phyloP scores from a whole-genome alignment of 73 alveolate species.

The Strombidium stylifer region DNA sequence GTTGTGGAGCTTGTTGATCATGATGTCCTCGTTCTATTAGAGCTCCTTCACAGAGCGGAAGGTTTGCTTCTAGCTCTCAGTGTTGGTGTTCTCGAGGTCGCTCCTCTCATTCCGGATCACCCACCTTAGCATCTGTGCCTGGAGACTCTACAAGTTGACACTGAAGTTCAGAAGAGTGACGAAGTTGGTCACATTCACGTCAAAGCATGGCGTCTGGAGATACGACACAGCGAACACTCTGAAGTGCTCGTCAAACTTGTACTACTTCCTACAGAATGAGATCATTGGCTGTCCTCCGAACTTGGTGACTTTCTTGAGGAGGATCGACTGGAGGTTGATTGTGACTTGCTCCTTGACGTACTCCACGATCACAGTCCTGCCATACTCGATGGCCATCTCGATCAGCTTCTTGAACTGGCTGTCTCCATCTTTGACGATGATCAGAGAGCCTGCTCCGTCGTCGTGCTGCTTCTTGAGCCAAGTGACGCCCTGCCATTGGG shows the following conservation, averaged over 20 bases:
- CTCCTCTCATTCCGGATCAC: constrained; percentile 98
- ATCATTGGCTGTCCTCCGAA: constrained; percentile 29
- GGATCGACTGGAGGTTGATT: not conserved
- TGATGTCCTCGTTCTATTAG: constrained; percentile 19
- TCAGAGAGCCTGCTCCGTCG: not conserved
- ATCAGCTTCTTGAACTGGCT: not conserved
- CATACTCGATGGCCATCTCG: constrained; percentile 29
- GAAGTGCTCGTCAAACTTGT: constrained; percentile 20
- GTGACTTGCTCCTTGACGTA: constrained; percentile 26
- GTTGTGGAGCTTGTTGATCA: constrained; percentile 1
- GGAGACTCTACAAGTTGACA: constrained; percentile 74
- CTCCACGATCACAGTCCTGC: constrained; percentile 28
- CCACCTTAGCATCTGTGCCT: constrained; percentile 96
- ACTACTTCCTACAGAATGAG: constrained; percentile 19
- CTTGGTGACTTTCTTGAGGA: constrained; percentile 4
- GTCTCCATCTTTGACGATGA: not conserved
- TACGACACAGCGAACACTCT: not conserved
- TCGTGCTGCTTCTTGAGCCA: constrained; percentile 36
- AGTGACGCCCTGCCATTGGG: constrained; percentile 16
- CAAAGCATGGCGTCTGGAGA: constrained; percentile 9
- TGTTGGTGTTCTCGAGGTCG: constrained; percentile 65
- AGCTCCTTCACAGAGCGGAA: constrained; percentile 22
- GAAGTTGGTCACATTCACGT: constrained; percentile 9
- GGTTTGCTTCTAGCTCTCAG: constrained; percentile 27
- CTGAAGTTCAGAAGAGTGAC: constrained; percentile 59